phyloP scores from a whole-genome alignment of 2,329 filamentous ascomycete species.

The Westerdykella ornata region DNA sequence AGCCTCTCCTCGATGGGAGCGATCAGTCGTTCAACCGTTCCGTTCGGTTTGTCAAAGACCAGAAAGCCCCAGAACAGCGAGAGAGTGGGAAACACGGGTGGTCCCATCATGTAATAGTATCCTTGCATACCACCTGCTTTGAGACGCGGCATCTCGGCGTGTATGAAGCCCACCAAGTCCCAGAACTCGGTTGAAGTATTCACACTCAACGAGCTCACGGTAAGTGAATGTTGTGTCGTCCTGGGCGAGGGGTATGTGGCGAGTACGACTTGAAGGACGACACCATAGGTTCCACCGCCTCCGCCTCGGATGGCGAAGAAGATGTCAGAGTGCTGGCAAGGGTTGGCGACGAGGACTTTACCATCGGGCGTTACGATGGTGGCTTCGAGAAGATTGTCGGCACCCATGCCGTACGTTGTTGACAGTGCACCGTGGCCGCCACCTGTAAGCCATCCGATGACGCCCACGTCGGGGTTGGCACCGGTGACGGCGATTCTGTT shows the following conservation, averaged over 20 bases:
- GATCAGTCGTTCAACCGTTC: constrained; percentile 14
- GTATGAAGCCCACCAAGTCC: constrained; percentile 16
- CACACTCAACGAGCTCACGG: constrained; percentile 4
- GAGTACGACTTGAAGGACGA: constrained; percentile 30
- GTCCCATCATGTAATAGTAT: constrained; percentile 21
- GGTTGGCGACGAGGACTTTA: constrained; percentile 12
- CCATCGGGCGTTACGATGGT: constrained; percentile 29
- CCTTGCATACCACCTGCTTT: constrained; percentile 26
- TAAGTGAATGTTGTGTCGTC: constrained; percentile 13
- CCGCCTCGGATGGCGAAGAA: constrained; percentile 37
- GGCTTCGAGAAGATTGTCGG: constrained; percentile 32
- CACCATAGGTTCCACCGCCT: constrained; percentile 35
- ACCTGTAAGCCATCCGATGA: constrained; percentile 37
- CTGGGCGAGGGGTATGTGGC: constrained; percentile 28
- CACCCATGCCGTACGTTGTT: constrained; percentile 32
- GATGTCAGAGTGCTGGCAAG: constrained; percentile 28
- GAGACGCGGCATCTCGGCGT: constrained; percentile 17
- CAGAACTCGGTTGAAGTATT: constrained; percentile 14
- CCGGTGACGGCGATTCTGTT: constrained; percentile 16
- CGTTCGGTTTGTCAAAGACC: constrained; percentile 18
- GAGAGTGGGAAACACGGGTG: constrained; percentile 10
- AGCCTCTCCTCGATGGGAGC: constrained; percentile 15
- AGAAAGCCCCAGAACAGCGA: constrained; percentile 16
- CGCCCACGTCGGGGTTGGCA: constrained; percentile 30
- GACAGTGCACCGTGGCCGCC: constrained; percentile 37